phyloP scores from a whole-genome alignment of 2,329 filamentous ascomycete species.

The Mollisiaceae sp. region DNA sequence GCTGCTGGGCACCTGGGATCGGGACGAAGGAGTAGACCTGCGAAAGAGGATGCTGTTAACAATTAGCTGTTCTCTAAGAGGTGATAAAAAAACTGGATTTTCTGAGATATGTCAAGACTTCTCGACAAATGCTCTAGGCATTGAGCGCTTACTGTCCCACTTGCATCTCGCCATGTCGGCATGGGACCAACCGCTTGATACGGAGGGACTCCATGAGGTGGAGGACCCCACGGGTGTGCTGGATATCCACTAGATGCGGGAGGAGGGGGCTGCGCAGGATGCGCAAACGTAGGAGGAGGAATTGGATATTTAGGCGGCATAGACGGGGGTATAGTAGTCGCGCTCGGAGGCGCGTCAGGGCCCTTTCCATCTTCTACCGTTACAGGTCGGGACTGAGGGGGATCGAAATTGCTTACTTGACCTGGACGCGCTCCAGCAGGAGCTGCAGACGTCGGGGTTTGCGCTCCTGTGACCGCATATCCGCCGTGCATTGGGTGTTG shows the following conservation, averaged over 20 bases:
- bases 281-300: neutral
- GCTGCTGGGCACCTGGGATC: constrained; percentile 94
- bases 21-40: constrained; percentile 98
- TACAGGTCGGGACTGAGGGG: constrained; percentile 6
- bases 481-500: constrained; percentile 41
- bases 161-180: neutral
- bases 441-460: constrained; percentile 58
- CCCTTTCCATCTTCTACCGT: neutral
- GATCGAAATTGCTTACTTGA: constrained; percentile 57
- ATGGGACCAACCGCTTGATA: neutral
- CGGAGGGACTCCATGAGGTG: neutral
- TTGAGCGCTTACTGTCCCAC: neutral
- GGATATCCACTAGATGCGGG: neutral
- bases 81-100: neutral
- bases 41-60: constrained; percentile 53
- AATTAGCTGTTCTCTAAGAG: constrained; percentile 34
- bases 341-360: neutral
- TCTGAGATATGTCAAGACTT: constrained; percentile 21
- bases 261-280: neutral
- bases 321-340: neutral
- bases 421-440: constrained; percentile 58
- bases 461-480: constrained; percentile 42
- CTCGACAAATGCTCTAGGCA: constrained; percentile 11
- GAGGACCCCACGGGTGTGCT: neutral
- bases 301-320: neutral